Percentiles rank a stretch among this genome's conserved stretches.
phyloP scores from a whole-genome alignment of 305 asterid species.

The Solanum hybrid region DNA sequence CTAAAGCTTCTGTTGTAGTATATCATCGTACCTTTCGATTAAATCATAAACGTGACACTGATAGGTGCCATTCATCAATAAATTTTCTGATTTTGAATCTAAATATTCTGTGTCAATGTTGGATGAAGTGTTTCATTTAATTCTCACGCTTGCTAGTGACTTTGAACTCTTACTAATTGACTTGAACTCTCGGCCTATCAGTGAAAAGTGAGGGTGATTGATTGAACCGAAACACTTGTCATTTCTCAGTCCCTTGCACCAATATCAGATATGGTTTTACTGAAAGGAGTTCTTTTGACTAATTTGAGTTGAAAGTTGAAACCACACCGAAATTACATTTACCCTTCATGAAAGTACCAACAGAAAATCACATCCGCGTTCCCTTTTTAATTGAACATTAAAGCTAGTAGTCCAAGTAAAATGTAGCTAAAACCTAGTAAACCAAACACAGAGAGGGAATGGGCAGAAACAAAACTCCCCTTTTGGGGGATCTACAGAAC shows the following conservation, averaged over 20 bases:
- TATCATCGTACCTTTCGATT: neutral
- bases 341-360: neutral
- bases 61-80: neutral
- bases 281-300: neutral
- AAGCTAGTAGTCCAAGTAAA: neutral
- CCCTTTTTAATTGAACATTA: neutral
- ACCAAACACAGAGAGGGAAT: neutral
- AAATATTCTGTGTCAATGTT: neutral
- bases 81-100: neutral
- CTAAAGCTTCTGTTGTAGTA: neutral
- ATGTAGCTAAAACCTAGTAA: neutral
- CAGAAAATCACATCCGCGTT: neutral
- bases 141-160: neutral
- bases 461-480: neutral
- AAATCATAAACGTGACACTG: neutral
- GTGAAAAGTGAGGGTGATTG: neutral
- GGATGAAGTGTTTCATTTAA: neutral
- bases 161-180: neutral
- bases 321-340: neutral
- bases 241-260: neutral
- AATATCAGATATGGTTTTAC: neutral
- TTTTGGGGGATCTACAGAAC: conserved; percentile 1
- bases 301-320: neutral
- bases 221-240: neutral
- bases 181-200: neutral